Evolutionary conservation across 2,329 filamentous ascomycete species (phyloP).

Genomic region (Colletotrichum sp.): DNA sequence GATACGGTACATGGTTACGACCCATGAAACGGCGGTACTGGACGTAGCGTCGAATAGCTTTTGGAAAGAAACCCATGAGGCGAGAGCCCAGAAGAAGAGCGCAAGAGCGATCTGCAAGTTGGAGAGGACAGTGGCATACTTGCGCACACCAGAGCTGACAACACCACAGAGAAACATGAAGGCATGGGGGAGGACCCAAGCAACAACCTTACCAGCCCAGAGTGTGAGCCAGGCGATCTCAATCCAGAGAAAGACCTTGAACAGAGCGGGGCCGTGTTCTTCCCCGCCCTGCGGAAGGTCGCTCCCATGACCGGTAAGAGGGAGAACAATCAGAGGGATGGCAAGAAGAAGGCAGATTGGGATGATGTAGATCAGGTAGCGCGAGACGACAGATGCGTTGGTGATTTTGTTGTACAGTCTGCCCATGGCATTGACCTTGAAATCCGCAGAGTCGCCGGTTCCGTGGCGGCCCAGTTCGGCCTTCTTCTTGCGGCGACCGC

Average conservation of each 20-base stretch:
- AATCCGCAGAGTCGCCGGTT: conserved; percentile 54
- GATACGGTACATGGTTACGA: conserved; percentile 65
- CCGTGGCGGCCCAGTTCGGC: conserved; percentile 46
- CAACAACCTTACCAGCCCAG: conserved; percentile 71
- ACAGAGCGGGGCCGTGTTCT: conserved; percentile 52
- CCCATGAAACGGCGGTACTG: conserved; percentile 52
- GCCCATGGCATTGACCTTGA: conserved; percentile 69
- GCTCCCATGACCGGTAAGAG: conserved; percentile 44
- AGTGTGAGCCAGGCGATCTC: conserved; percentile 71
- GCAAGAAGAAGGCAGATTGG: conserved; percentile 68
- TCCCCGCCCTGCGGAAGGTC: conserved; percentile 41
- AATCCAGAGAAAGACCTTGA: conserved; percentile 72
- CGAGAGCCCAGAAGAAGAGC: conserved; percentile 72
- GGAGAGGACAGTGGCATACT: conserved; percentile 70
- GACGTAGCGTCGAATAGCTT: conserved; percentile 48
- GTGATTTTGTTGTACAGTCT: conserved; percentile 69
- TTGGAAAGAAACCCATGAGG: conserved; percentile 66
- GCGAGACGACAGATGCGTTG: conserved; percentile 65
- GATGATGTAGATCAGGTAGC: conserved; percentile 72
- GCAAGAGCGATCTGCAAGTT: conserved; percentile 71
- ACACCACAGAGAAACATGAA: conserved; percentile 76
- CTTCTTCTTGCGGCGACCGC: conserved; percentile 58
- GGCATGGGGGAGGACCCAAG: conserved; percentile 62
- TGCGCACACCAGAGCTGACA: conserved; percentile 71
- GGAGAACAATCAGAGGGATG: conserved; percentile 64